A percentile compares a stretch with the other conserved stretches of the same genome.
Evolutionary conservation across 1,139 yeast genomes (phyloP).

Genomic region (Pneumocystis jirovecii): DNA sequence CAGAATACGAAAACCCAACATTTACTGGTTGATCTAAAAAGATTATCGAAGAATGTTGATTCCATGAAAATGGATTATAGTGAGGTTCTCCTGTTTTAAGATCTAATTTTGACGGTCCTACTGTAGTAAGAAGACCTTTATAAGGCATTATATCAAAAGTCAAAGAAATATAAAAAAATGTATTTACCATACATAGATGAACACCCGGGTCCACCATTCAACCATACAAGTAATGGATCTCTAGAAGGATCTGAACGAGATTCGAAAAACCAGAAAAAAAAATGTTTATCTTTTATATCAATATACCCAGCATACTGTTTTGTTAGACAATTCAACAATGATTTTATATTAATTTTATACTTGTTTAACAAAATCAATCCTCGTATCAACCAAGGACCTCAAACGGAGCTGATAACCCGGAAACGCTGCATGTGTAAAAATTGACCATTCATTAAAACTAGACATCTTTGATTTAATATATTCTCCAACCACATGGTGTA

Average conservation of each 20-base stretch:
- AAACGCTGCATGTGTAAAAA: not conserved
- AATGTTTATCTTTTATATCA: conserved; percentile 72
- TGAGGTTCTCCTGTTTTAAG: conserved; percentile 47
- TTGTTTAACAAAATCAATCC: not conserved
- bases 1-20: conserved; percentile 78
- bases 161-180: not conserved
- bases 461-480: not conserved
- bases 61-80: conserved; percentile 73
- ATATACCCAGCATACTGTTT: conserved; percentile 71
- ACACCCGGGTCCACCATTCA: conserved; percentile 76
- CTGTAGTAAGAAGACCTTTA: conserved; percentile 60
- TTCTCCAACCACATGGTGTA: not conserved
- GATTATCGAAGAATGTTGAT: conserved; percentile 74
- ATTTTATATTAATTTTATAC: not conserved
- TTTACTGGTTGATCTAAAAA: conserved; percentile 92
- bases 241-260: conserved; percentile 75
- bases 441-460: not conserved
- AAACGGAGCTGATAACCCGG: not conserved
- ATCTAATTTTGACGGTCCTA: conserved; percentile 71
- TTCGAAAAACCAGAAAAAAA: conserved; percentile 76
- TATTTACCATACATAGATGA: conserved; percentile 52
- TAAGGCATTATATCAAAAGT: not conserved
- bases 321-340: not conserved
- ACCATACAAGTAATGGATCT: conserved; percentile 78
- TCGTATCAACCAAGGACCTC: not conserved